Conservation (phyloP, 2,329 filamentous ascomycete genomes). For the Nigrospora oryzae region DNA sequence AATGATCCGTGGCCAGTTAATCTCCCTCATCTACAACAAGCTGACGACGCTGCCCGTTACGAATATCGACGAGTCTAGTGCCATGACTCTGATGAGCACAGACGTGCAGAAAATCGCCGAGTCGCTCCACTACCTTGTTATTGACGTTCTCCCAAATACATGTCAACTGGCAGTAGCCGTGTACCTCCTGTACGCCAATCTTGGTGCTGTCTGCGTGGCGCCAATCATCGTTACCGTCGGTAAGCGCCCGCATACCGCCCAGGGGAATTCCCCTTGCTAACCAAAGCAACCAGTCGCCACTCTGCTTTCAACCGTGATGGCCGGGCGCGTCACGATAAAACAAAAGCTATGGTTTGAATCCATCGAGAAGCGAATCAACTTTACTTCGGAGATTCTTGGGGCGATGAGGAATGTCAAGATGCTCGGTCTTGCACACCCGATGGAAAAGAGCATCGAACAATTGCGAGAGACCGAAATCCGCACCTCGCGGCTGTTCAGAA, state of each 20-base stretch:
- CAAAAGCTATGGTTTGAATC: slow-evolving; percentile 10
- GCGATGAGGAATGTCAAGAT: slow-evolving; percentile 11
- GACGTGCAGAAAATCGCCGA: slow-evolving; percentile 4
- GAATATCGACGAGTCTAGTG: slow-evolving; percentile 2
- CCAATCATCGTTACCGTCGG: slow-evolving; percentile 5
- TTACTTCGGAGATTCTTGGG: slow-evolving; percentile 9
- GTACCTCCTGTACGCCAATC: slow-evolving; percentile 5
- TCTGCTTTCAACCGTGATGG: slow-evolving; percentile 1
- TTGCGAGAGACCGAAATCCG: slow-evolving; percentile 9
- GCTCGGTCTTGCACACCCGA: slow-evolving; percentile 6
- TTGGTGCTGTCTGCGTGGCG: slow-evolving; percentile 5
- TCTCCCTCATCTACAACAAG: slow-evolving; percentile 4
- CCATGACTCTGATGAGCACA: slow-evolving; percentile 5
- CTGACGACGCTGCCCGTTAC: background rate
- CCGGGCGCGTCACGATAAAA: background rate
- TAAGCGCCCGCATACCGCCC: background rate
- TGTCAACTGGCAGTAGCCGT: slow-evolving; percentile 3
- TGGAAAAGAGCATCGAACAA: slow-evolving; percentile 6
- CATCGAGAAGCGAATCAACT: slow-evolving; percentile 4
- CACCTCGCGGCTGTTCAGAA: slow-evolving; percentile 7
- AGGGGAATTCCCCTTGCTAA: slow-evolving; percentile 2
- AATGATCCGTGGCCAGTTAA: slow-evolving; percentile 6
- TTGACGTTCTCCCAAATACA: slow-evolving; percentile 1
- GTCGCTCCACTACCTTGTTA: slow-evolving; percentile 2
- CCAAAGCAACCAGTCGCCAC: slow-evolving; percentile 6